Conservation (phyloP, 176 grass and related monocot species). For the Saccharum spontaneum region DNA sequence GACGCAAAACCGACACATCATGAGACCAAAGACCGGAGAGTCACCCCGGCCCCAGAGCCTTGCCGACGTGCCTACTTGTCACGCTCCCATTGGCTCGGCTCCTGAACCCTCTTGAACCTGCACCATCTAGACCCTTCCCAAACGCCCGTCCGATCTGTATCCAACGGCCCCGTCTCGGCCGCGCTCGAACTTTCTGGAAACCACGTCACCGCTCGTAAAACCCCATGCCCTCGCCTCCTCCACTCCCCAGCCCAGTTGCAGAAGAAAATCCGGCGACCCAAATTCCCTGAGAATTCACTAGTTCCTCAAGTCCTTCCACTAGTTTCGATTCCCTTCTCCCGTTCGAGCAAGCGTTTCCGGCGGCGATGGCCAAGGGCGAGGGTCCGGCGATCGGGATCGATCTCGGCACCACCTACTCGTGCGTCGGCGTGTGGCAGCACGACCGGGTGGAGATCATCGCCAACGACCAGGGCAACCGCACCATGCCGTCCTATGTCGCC, state of each 20-base stretch:
- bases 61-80: neutral
- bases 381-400: constrained; percentile 76
- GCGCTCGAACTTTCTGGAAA: constrained; percentile 53
- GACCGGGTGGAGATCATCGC: constrained; percentile 92
- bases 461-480: constrained; percentile 88
- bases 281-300: neutral
- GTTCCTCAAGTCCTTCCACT: neutral
- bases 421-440: constrained; percentile 82
- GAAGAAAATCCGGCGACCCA: neutral
- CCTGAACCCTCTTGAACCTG: neutral
- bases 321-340: neutral
- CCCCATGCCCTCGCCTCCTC: neutral
- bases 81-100: neutral
- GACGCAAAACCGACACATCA: too few relatives aligned
- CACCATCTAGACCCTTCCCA: constrained; percentile 36
- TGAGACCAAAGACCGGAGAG: too few relatives aligned
- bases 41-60: too few relatives aligned
- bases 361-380: constrained; percentile 60
- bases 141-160: constrained; percentile 31
- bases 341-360: neutral
- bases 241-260: too few relatives aligned
- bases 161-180: neutral
- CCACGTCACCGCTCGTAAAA: constrained; percentile 17
- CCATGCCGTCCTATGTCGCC: constrained; percentile 77
- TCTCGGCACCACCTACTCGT: constrained; percentile 79